Base-by-base conservation (phyloP, 2,329 filamentous ascomycete genomes). In the Phoma sp. region DNA sequence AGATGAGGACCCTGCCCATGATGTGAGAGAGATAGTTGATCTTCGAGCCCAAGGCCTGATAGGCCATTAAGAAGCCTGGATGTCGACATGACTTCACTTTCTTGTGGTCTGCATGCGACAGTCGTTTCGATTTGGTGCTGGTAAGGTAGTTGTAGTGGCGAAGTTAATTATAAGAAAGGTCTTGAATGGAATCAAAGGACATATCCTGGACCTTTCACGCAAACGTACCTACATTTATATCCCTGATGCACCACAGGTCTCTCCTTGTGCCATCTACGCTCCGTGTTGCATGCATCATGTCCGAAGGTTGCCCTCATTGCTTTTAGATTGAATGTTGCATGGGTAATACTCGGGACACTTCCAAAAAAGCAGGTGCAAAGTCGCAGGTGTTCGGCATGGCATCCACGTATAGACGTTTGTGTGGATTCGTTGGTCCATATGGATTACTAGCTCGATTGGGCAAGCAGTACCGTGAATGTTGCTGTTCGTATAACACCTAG, bases 1-100 rank as follows among this genome's bases (percentile, higher is more conserved):
- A 61, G 51, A 9, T 36, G 33, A 1, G 66, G 58, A 7, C 70
- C 70, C 33, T 62, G 64, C 15, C 69, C 70, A 51, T 68, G 70
- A 4, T 57, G 55, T 41, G 62, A 63, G 24, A 72, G 37, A 21
- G 62, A 51, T 5, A 41, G 31, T 40, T 67, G 67, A 24, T 72
- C 61, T 35, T 64, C 49, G 9, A 37, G 10, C 13, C 62, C 37
- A 22, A 72, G 62, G 35, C 43, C 35, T 10, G 58, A 61, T 15
- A 70, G 44, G 22, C 53, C 43, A n/a, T 61, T 27, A 33, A 47
- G 60, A 58, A 57, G 57, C 2, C 41, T 55, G 51, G 32, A 24
- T 1, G 21, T 3, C 3, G 47, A 24, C 47, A 56, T 56, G 24
- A 15, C 29, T 24, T 8, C n/a, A 31, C 22, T 7, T 4, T 17